Evolutionary conservation across 2,329 filamentous ascomycete genomes (phyloP).

Genomic region (Phialocephala sp.): DNA sequence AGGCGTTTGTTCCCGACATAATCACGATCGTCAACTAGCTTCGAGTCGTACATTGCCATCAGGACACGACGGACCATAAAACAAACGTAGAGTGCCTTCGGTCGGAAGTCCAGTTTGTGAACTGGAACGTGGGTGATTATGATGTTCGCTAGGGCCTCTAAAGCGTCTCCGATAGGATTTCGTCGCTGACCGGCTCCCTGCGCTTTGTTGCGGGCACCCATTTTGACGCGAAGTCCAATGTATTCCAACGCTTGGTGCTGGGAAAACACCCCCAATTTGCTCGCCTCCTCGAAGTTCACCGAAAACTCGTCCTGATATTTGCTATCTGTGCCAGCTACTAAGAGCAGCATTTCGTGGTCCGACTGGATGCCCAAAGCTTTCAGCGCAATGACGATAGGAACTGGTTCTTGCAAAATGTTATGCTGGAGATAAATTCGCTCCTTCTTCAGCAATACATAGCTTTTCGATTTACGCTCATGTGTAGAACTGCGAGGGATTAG

Average conservation of each 20-base stretch:
- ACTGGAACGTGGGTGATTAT: constrained; percentile 96
- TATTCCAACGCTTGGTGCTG: constrained; percentile 96
- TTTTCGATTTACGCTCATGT: constrained; percentile 97
- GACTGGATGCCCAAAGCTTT: constrained; percentile 94
- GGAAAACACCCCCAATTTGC: constrained; percentile 83
- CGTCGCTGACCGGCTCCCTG: constrained; percentile 63
- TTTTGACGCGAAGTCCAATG: constrained; percentile 85
- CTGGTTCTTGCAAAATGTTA: constrained; percentile 89
- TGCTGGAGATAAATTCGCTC: constrained; percentile 88
- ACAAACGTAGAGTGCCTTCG: constrained; percentile 95
- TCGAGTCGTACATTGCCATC: constrained; percentile 89
- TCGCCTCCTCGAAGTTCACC: constrained; percentile 92
- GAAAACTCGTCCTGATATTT: constrained; percentile 94
- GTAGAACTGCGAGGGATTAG: constrained; percentile 71
- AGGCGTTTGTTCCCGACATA: constrained; percentile 98
- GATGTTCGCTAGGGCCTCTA: constrained; percentile 90
- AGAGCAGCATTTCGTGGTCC: constrained; percentile 91
- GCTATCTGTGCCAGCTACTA: constrained; percentile 86
- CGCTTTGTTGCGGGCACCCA: constrained; percentile 68
- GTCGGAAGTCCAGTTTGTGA: constrained; percentile 88
- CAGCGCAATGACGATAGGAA: constrained; percentile 93
- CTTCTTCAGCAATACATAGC: constrained; percentile 93
- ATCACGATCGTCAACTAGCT: constrained; percentile 92
- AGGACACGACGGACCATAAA: constrained; percentile 97
- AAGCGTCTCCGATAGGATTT: constrained; percentile 87